These are phyloP conservation scores for Stereum hirsutum DNA, from an alignment of 1,284 basidiomycete genomes.

Conservation along the genomic window DNA sequence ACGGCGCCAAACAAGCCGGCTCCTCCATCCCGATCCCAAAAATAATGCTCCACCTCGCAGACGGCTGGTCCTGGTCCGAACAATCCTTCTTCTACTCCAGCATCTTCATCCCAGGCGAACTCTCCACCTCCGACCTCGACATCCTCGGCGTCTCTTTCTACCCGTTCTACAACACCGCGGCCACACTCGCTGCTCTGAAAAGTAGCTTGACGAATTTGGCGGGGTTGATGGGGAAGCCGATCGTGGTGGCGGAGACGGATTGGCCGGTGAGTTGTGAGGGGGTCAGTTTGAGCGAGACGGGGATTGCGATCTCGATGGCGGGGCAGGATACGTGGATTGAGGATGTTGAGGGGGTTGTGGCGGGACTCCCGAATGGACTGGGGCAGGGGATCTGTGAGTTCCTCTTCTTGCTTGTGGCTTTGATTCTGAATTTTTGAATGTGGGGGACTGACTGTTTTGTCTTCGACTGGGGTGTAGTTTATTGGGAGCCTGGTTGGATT, in stretches of 20 bases:
- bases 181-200: slow-evolving; percentile 39
- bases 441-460: no score
- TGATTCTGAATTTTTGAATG: no score
- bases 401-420: no score
- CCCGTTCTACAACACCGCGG: slow-evolving; percentile 50
- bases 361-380: slow-evolving; percentile 32
- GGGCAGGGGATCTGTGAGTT: slow-evolving; percentile 29
- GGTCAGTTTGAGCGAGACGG: slow-evolving; percentile 35
- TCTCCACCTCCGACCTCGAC: slow-evolving; percentile 42
- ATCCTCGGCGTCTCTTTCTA: slow-evolving; percentile 59
- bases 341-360: slow-evolving; percentile 39
- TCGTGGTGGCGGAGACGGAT: slow-evolving; percentile 58
- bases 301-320: slow-evolving; percentile 37
- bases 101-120: slow-evolving; percentile 44
- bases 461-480: slow-evolving; percentile 24
- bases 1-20: slow-evolving; percentile 34
- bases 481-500: slow-evolving; percentile 61
- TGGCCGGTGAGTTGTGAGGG: slow-evolving; percentile 47
- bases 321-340: slow-evolving; percentile 48
- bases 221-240: slow-evolving; percentile 39
- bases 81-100: slow-evolving; percentile 40
- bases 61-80: slow-evolving; percentile 46
- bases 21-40: slow-evolving; percentile 37
- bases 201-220: slow-evolving; percentile 41
- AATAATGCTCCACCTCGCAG: slow-evolving; percentile 53